These are phyloP conservation scores for Cucumis hystrix DNA, from an alignment of 306 rosid species.

Conservation along the genomic window DNA sequence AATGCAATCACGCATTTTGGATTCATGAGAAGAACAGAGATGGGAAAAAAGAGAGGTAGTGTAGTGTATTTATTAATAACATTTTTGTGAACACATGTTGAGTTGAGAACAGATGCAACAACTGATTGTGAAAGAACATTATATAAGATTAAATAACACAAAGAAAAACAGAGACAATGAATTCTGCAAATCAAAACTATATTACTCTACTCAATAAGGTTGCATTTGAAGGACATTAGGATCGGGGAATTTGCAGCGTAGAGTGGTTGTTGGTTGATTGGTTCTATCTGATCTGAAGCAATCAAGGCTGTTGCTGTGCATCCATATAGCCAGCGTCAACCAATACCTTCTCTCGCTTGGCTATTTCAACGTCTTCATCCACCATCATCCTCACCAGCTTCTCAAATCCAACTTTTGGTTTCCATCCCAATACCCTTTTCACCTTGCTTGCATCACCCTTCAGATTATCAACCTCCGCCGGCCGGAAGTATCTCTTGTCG, in stretches of 20 bases:
- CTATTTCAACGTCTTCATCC: conserved; percentile 73
- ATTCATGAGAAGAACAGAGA: neutral
- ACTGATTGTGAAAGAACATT: neutral
- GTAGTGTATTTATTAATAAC: neutral
- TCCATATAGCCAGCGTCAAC: conserved; percentile 98
- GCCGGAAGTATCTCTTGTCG: conserved; percentile 79
- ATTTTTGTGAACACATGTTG: neutral
- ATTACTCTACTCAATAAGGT: neutral
- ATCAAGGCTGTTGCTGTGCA: conserved; percentile 91
- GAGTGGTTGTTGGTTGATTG: neutral
- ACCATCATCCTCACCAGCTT: conserved; percentile 96
- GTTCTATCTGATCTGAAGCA: neutral
- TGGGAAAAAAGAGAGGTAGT: neutral
- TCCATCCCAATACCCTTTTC: conserved; percentile 78
- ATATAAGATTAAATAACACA: neutral
- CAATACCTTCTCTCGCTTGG: conserved; percentile 91
- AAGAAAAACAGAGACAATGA: neutral
- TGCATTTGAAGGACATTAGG: neutral
- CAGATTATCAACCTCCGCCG: conserved; percentile 84
- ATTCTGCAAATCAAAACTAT: neutral
- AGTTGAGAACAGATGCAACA: neutral
- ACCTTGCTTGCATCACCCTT: conserved; percentile 81
- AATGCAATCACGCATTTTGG: neutral
- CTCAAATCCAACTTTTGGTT: conserved; percentile 78
- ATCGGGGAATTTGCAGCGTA: neutral